phyloP scores from a whole-genome alignment of 768 basidiomycete genomes.

The Punctularia strigosozonata region DNA sequence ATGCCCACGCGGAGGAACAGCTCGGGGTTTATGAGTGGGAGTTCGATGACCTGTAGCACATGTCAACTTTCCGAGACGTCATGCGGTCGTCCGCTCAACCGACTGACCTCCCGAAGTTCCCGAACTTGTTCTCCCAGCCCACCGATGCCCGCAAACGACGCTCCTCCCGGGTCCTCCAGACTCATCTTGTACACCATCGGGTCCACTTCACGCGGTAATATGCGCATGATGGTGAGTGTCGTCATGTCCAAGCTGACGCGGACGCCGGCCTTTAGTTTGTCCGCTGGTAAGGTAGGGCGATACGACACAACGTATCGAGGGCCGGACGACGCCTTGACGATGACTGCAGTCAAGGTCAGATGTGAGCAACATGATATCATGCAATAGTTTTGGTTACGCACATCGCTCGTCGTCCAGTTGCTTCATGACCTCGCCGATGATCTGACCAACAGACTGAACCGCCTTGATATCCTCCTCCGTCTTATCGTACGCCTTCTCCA shows the following conservation, averaged over 20 bases:
- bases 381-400: conserved; percentile 27
- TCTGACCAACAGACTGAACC: conserved; percentile 96
- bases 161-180: conserved; percentile 91
- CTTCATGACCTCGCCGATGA: conserved; percentile 98
- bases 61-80: neutral
- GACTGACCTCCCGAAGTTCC: conserved; percentile 80
- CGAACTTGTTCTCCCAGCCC: conserved; percentile 93
- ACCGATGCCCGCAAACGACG: conserved; percentile 93
- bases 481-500: conserved; percentile 85
- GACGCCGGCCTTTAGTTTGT: conserved; percentile 86
- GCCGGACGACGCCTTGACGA: conserved; percentile 97
- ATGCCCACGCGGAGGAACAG: conserved; percentile 94
- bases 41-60: conserved; percentile 71
- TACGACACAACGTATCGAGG: conserved; percentile 98
- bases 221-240: conserved; percentile 97
- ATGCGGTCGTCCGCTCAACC: neutral
- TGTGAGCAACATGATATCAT: neutral
- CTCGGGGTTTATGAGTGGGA: conserved; percentile 89
- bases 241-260: conserved; percentile 99
- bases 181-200: conserved; percentile 99
- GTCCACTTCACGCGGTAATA: conserved; percentile 94
- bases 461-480: conserved; percentile 99
- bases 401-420: conserved; percentile 97
- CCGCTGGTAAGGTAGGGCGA: conserved; percentile 81
- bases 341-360: conserved; percentile 40